These are phyloP conservation scores for Mimosa pudica DNA, from an alignment of 306 rosid genomes.

Conservation along the genomic window DNA sequence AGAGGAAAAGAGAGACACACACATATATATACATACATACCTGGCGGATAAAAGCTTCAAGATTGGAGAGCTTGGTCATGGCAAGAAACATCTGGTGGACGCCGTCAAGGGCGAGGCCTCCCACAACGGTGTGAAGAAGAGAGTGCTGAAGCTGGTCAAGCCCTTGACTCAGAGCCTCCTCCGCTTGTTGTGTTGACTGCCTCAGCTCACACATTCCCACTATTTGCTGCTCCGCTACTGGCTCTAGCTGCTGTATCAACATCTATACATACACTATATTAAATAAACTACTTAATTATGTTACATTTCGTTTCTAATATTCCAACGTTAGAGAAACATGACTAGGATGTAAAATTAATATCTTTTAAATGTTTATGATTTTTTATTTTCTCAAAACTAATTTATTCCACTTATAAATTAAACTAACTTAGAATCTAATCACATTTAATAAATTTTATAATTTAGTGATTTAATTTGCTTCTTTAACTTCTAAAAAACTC, in stretches of 20 bases:
- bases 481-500: no score
- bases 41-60: slow-evolving; percentile 91
- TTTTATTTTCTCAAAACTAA: no score
- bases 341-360: no score
- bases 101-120: slow-evolving; percentile 57
- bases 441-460: no score
- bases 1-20: background rate
- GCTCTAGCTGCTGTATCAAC: slow-evolving; percentile 73
- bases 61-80: slow-evolving; percentile 70
- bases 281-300: no score
- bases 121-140: slow-evolving; percentile 73
- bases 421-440: no score
- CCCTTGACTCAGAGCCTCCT: slow-evolving; percentile 87
- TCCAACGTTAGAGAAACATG: no score
- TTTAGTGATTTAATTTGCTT: no score
- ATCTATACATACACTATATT: slow-evolving; percentile 44
- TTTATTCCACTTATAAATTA: no score
- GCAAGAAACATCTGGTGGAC: slow-evolving; percentile 88
- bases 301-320: no score
- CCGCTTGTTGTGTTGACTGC: slow-evolving; percentile 79
- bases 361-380: no score
- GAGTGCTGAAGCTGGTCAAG: slow-evolving; percentile 89
- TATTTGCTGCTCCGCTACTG: slow-evolving; percentile 79
- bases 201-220: slow-evolving; percentile 72
- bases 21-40: slow-evolving; percentile 27